Evolutionary conservation across 2,329 filamentous ascomycete genomes (phyloP).

Genomic region (Lecanicillium sp.): DNA sequence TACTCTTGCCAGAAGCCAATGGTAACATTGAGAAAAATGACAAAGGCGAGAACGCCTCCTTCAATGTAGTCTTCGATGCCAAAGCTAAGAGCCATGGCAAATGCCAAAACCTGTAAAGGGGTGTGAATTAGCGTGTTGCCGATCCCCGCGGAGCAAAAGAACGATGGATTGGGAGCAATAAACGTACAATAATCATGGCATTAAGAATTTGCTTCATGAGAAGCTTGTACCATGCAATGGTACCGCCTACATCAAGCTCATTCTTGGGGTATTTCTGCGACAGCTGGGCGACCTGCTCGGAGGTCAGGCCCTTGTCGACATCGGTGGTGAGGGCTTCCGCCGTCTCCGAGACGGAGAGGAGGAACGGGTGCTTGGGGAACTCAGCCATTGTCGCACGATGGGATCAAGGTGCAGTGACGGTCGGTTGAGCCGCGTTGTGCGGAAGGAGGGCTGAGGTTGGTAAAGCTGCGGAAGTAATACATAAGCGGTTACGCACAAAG

Average conservation of each 20-base stretch:
- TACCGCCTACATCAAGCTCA: slow-evolving; percentile 60
- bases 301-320: slow-evolving; percentile 57
- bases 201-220: slow-evolving; percentile 66
- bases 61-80: slow-evolving; percentile 60
- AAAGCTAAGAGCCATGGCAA: slow-evolving; percentile 67
- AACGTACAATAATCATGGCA: slow-evolving; percentile 63
- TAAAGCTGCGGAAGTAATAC: slow-evolving; percentile 11
- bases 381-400: slow-evolving; percentile 25
- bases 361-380: slow-evolving; percentile 49
- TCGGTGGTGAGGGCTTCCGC: slow-evolving; percentile 53
- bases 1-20: slow-evolving; percentile 61
- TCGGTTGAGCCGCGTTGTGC: slow-evolving; percentile 10
- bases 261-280: slow-evolving; percentile 56
- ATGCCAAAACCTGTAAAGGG: slow-evolving; percentile 64
- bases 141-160: too few relatives aligned
- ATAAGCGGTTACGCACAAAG: slow-evolving; percentile 11
- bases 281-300: slow-evolving; percentile 48
- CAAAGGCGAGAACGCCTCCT: slow-evolving; percentile 57
- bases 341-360: slow-evolving; percentile 54
- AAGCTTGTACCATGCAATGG: slow-evolving; percentile 64
- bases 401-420: slow-evolving; percentile 4
- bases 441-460: slow-evolving; percentile 9
- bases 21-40: slow-evolving; percentile 60
- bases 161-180: too few relatives aligned
- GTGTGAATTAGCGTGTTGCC: too few relatives aligned